A percentile compares a stretch with the other conserved stretches of the same genome.
These are phyloP conservation scores for Sporodiniella umbellata DNA, from an alignment of 371 early-diverging fungal genomes.

Conservation along the genomic window DNA sequence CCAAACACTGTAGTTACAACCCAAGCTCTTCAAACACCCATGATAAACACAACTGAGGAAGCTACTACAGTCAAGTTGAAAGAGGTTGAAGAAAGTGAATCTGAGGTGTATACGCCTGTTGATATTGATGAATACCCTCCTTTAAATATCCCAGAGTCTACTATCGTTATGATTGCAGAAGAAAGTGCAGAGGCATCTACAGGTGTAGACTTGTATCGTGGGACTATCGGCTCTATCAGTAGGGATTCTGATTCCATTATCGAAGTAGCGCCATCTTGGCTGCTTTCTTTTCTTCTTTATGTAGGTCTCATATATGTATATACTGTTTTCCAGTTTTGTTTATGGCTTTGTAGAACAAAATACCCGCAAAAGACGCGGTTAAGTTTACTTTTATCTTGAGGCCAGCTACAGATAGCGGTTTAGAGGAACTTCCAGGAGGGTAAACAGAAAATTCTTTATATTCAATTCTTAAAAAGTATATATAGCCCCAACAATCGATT, in stretches of 20 bases:
- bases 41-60: not conserved
- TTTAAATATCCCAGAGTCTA: conserved; percentile 61
- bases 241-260: conserved; percentile 45
- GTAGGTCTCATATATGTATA: conserved; percentile 27
- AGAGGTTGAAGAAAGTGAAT: not conserved
- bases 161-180: conserved; percentile 74
- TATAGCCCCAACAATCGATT: conserved; percentile 69
- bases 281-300: conserved; percentile 59
- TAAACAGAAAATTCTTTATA: conserved; percentile 24
- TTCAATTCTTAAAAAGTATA: too few species aligned
- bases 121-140: conserved; percentile 56
- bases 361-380: conserved; percentile 67
- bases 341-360: conserved; percentile 47
- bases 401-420: conserved; percentile 56
- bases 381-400: conserved; percentile 83
- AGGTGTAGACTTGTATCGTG: conserved; percentile 73
- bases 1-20: not conserved
- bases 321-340: not conserved
- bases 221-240: conserved; percentile 59
- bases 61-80: not conserved
- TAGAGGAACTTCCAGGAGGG: conserved; percentile 65
- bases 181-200: conserved; percentile 79
- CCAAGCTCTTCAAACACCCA: not conserved
- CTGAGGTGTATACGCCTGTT: conserved; percentile 42
- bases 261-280: conserved; percentile 55